Percentiles rank a stretch among this genome's conserved stretches.
Evolutionary conservation across 2,329 filamentous ascomycete genomes (phyloP).

Genomic region (Alternaria consortialis): DNA sequence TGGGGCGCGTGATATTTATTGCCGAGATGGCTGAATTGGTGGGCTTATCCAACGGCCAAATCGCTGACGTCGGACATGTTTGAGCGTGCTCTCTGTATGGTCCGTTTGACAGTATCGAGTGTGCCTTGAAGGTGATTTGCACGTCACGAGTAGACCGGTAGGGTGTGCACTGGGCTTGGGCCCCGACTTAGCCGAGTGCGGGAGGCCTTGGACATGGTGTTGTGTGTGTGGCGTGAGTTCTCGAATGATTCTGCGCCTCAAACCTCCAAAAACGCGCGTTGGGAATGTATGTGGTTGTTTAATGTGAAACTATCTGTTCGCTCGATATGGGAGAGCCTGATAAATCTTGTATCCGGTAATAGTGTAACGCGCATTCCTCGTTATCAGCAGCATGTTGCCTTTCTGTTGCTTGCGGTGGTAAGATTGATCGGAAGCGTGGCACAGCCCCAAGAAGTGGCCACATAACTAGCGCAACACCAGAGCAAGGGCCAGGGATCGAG

Average conservation of each 20-base stretch:
- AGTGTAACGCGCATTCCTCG: conserved; percentile 2
- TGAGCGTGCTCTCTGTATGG: conserved; percentile 16
- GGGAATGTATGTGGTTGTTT: neutral
- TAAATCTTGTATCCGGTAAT: neutral
- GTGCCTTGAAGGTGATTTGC: conserved; percentile 23
- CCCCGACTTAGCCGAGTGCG: conserved; percentile 35
- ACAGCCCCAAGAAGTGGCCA: conserved; percentile 28
- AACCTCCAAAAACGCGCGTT: neutral
- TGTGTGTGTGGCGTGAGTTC: conserved; percentile 18
- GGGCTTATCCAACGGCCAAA: conserved; percentile 6
- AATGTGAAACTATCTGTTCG: neutral
- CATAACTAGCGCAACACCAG: conserved; percentile 8
- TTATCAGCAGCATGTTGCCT: neutral
- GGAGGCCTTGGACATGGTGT: conserved; percentile 27
- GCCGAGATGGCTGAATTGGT: conserved; percentile 14
- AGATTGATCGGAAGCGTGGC: conserved; percentile 14
- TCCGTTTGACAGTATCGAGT: conserved; percentile 16
- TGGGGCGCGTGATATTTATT: conserved; percentile 19
- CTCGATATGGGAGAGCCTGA: neutral
- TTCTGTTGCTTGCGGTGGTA: conserved; percentile 1
- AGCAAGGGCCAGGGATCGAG: conserved; percentile 8
- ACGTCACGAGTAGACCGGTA: conserved; percentile 33
- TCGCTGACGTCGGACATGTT: conserved; percentile 25
- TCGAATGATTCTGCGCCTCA: neutral
- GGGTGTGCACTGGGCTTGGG: conserved; percentile 12